A percentile compares a stretch with the other conserved stretches of the same genome.
Evolutionary conservation across 176 grass and related monocot genomes (phyloP).

Genomic region (Saccharum spontaneum): DNA sequence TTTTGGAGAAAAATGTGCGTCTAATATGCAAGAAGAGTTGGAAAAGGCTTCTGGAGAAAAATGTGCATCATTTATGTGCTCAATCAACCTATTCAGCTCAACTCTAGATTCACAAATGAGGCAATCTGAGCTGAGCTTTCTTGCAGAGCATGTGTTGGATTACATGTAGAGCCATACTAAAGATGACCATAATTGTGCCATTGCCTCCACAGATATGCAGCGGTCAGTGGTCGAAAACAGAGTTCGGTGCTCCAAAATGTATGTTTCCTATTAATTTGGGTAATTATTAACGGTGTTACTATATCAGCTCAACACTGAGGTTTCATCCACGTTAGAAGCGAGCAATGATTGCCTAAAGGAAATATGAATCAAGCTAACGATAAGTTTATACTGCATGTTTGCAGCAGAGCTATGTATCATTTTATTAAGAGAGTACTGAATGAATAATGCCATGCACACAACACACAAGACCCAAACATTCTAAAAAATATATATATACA

Average conservation of each 20-base stretch:
- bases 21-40: conserved; percentile 24
- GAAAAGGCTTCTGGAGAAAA: conserved; percentile 39
- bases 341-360: not conserved
- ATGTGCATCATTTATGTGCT: conserved; percentile 43
- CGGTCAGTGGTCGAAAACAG: not conserved
- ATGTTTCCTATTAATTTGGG: not conserved
- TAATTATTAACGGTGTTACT: not conserved
- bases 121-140: conserved; percentile 48
- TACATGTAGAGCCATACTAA: conserved; percentile 7
- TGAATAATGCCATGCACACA: too few relatives aligned
- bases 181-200: not conserved
- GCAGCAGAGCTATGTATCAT: too few relatives aligned
- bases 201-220: not conserved
- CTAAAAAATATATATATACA: too few relatives aligned
- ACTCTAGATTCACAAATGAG: conserved; percentile 24
- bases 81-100: conserved; percentile 38
- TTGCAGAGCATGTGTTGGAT: conserved; percentile 43
- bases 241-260: not conserved
- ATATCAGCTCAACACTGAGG: not conserved
- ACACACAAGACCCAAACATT: too few relatives aligned
- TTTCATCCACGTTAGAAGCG: not conserved
- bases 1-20: too few relatives aligned
- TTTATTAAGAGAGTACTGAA: too few relatives aligned
- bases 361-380: not conserved
- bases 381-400: too few relatives aligned